Conservation (phyloP, 2,329 filamentous ascomycete genomes). For the Fusarium algeriense region DNA sequence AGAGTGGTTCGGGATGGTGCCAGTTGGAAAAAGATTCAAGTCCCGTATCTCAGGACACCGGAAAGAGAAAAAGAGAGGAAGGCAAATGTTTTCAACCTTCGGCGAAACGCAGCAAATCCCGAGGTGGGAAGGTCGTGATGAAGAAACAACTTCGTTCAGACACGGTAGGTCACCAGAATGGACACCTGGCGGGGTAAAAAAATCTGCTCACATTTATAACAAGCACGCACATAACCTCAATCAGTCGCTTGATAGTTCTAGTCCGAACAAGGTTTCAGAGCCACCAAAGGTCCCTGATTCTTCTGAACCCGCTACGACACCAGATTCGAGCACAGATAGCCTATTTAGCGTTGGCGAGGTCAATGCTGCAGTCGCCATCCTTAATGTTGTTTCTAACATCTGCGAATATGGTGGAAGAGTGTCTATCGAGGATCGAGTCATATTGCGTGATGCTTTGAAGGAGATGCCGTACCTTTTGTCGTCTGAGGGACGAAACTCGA, state of each 20-base stretch:
- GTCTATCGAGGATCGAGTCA: not conserved
- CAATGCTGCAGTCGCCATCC: not conserved
- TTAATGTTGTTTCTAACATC: slow-evolving; percentile 8
- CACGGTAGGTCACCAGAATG: not conserved
- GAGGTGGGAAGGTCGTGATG: not conserved
- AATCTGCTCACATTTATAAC: not conserved
- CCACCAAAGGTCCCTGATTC: not conserved
- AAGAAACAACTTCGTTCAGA: not conserved
- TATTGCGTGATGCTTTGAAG: slow-evolving; percentile 5
- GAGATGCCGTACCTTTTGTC: slow-evolving; percentile 31
- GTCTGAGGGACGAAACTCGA: not conserved
- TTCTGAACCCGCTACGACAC: not conserved
- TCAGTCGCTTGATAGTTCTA: not conserved
- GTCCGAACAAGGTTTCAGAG: not conserved
- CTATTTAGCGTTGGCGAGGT: slow-evolving; percentile 3
- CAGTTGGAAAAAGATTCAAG: not conserved
- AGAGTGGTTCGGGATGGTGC: not conserved
- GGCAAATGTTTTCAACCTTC: not conserved
- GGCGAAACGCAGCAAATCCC: not conserved
- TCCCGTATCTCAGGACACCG: not conserved
- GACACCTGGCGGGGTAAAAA: not conserved
- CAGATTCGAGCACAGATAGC: too few species aligned
- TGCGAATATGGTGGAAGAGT: slow-evolving; percentile 5
- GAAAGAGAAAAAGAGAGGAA: not conserved
- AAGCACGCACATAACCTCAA: not conserved